Evolutionary conservation across 306 rosid genomes (phyloP), one percentile per base, ranked within the genome.

Genomic region (Prunus kanzakura): DNA sequence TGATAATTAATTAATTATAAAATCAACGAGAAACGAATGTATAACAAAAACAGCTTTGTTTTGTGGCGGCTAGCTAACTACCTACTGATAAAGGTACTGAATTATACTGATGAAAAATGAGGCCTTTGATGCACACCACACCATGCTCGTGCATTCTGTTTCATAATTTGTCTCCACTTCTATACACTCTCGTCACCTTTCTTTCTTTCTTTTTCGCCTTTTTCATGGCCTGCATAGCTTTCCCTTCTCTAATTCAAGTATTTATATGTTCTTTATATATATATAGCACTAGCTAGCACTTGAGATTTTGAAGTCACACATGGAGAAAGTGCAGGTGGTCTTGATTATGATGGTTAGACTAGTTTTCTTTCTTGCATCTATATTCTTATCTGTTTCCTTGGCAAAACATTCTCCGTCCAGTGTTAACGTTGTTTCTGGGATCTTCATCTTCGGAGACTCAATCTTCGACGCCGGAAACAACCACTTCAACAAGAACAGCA

Each of bases 361-460:
- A 3, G 29, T 54, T 25, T 18, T 8, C 3, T 47, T 73, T 19
- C 57, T 58, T 47, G 43, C 51, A 19, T 6, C 4, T 47, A 4
- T 57, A 9, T 62, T 29, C 8, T 1, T 13, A 20, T 56, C 52
- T 72, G 32, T 38, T 38, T 38, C 7, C 46, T 11, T 50, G 25
- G 54, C 41, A 63, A 30, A n/a, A 1, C 22, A 41, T 43, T 41
- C 58, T 20, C 11, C 62, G 20, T 10, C 25, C 12, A 35, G 22
- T 6, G 3, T 41, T 43, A 8, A 14, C 20, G 13, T 18, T 29
- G 50, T 29, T 2, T 64, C 73, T 8, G 77, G 47, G 32, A 76
- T 87, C 32, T 84, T 81, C 66, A 52, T 49, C 32, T 84, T 87
- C 11, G 79, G 90, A 0, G 88, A 87, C 72, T 76, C 84, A 29